Percentiles rank a stretch among this genome's conserved stretches.
Evolutionary conservation across 495 filamentous ascomycete genomes (phyloP).

Genomic region (Thermothielavioides terrestris): DNA sequence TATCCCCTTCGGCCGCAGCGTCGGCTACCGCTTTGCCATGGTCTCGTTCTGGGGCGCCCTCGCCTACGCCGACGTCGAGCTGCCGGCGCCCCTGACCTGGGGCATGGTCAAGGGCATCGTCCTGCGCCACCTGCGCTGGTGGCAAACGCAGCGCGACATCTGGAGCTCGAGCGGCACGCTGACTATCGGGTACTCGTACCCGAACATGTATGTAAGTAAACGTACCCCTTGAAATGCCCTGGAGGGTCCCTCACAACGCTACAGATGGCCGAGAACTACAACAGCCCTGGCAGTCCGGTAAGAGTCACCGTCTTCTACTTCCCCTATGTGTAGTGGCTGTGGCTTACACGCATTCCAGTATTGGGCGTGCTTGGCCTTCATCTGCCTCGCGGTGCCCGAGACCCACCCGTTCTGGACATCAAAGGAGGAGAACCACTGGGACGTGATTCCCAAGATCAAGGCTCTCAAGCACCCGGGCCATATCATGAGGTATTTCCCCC

Average conservation of each 20-base stretch:
- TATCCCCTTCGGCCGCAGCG: conserved; percentile 66
- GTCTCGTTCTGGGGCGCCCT: conserved; percentile 72
- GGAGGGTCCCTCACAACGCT: background rate
- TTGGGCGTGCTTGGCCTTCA: conserved; percentile 72
- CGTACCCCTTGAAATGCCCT: background rate
- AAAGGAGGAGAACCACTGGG: conserved; percentile 51
- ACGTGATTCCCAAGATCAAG: conserved; percentile 44
- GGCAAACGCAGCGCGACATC: conserved; percentile 63
- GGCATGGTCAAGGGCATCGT: conserved; percentile 70
- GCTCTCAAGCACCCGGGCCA: conserved; percentile 59
- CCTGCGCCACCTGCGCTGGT: conserved; percentile 67
- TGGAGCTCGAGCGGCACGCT: conserved; percentile 65
- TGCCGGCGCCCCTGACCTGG: conserved; percentile 62
- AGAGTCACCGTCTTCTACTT: background rate
- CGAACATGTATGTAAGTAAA: conserved; percentile 58
- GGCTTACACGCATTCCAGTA: conserved; percentile 39
- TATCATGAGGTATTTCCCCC: conserved; percentile 46
- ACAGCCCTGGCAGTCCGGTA: conserved; percentile 53
- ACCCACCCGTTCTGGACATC: conserved; percentile 69
- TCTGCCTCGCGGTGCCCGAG: conserved; percentile 56
- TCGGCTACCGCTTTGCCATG: conserved; percentile 77
- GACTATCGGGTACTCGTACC: conserved; percentile 69
- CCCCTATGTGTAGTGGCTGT: background rate
- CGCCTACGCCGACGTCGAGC: conserved; percentile 63
- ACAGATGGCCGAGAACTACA: conserved; percentile 66